Evolutionary conservation across 208 protist genomes (phyloP).

Genomic region (Leishmania major): DNA sequence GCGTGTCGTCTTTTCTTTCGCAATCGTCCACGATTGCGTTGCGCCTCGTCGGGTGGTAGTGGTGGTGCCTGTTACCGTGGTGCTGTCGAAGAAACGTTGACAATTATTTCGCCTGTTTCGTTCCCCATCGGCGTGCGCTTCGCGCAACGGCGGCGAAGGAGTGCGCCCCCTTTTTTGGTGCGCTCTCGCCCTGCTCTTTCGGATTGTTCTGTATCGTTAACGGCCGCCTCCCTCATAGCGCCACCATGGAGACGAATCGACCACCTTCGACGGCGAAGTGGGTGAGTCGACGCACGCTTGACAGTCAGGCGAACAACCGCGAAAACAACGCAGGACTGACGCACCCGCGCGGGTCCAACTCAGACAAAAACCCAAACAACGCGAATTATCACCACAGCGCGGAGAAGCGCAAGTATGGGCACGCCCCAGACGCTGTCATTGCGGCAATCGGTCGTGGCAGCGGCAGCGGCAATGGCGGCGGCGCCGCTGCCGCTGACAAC

Average conservation of each 20-base stretch:
- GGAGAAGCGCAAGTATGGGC: slow-evolving; percentile 24
- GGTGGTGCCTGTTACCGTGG: not conserved
- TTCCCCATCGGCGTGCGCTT: not conserved
- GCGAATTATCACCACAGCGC: slow-evolving; percentile 1
- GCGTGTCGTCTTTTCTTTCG: not conserved
- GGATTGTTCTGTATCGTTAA: not conserved
- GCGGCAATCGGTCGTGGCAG: not conserved
- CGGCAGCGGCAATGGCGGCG: not conserved
- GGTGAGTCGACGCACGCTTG: slow-evolving; percentile 33
- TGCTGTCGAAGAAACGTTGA: not conserved
- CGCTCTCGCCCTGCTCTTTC: not conserved
- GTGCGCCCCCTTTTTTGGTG: not conserved
- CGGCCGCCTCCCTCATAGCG: not conserved
- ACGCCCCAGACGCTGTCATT: not conserved
- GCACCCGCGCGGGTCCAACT: slow-evolving; percentile 5
- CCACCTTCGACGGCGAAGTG: slow-evolving; percentile 24
- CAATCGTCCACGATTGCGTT: not conserved
- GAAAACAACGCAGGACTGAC: slow-evolving; percentile 18
- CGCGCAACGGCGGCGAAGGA: not conserved
- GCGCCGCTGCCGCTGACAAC: slow-evolving; percentile 5
- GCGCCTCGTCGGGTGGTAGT: not conserved
- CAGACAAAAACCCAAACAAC: slow-evolving; percentile 18
- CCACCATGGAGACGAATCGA: slow-evolving; percentile 23
- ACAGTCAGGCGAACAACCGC: slow-evolving; percentile 32
- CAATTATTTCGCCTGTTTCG: not conserved